These are phyloP conservation scores for Podospora sp. DNA, from an alignment of 495 filamentous ascomycete species.

Conservation along the genomic window DNA sequence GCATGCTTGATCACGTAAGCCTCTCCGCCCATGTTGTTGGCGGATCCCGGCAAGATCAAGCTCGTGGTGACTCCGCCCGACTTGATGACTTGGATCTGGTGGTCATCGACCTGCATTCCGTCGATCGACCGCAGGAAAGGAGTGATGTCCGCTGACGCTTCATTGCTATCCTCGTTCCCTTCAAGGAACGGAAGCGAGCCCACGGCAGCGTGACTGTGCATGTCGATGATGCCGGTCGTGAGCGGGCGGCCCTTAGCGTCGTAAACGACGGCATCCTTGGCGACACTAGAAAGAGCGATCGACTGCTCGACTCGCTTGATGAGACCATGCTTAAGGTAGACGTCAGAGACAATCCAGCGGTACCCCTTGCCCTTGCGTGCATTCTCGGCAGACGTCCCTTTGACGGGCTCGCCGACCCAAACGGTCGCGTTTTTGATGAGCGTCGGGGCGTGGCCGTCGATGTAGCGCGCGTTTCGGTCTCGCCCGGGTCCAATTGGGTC, in stretches of 20 bases:
- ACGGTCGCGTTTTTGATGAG: conserved; percentile 56
- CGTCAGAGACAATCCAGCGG: conserved; percentile 47
- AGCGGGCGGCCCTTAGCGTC: conserved; percentile 60
- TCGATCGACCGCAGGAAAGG: conserved; percentile 64
- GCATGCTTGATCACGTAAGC: conserved; percentile 65
- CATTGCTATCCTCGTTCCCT: conserved; percentile 55
- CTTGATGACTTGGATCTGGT: conserved; percentile 61
- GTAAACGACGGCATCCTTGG: conserved; percentile 46
- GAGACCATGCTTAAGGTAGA: conserved; percentile 53
- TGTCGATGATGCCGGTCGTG: conserved; percentile 66
- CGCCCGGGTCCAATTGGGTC: conserved; percentile 50
- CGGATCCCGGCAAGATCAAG: conserved; percentile 64
- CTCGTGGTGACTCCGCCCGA: conserved; percentile 69
- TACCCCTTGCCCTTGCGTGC: conserved; percentile 50
- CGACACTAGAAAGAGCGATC: conserved; percentile 36
- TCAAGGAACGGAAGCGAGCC: conserved; percentile 43
- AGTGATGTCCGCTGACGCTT: conserved; percentile 54
- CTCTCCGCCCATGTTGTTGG: conserved; percentile 70
- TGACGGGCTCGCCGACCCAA: conserved; percentile 54
- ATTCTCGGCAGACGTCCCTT: conserved; percentile 44
- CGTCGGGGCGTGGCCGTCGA: conserved; percentile 49
- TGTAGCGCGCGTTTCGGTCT: conserved; percentile 50
- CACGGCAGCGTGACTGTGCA: conserved; percentile 65
- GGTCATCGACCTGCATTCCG: conserved; percentile 52
- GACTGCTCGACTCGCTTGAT: conserved; percentile 44